Evolutionary conservation across 2,329 filamentous ascomycete genomes (phyloP).

Genomic region (Tolypocladium tropicale): DNA sequence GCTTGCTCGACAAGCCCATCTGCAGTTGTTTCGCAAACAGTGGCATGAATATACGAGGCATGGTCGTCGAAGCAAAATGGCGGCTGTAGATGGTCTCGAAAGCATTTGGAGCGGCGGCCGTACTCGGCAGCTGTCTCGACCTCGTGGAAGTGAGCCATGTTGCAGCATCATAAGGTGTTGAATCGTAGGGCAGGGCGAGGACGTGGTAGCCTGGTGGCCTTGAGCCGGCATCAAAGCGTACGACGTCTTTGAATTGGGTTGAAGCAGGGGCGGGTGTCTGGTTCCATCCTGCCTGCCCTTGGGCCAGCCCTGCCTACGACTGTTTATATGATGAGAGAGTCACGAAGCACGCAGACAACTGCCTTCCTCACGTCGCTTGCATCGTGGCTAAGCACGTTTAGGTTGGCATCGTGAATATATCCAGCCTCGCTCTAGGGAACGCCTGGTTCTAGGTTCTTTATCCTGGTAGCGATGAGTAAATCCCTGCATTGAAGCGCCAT

Average conservation of each 20-base stretch:
- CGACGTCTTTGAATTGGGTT: neutral
- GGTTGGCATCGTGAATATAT: too few relatives aligned
- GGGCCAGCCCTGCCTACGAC: neutral
- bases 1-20: slow-evolving; percentile 13
- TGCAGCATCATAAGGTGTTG: neutral
- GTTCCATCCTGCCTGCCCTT: neutral
- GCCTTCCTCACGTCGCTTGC: too few relatives aligned
- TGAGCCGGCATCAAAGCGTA: neutral
- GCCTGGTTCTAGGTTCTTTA: too few relatives aligned
- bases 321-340: neutral
- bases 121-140: slow-evolving; percentile 13
- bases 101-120: slow-evolving; percentile 15
- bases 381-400: too few relatives aligned
- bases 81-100: slow-evolving; percentile 11
- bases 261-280: neutral
- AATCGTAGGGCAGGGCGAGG: neutral
- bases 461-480: too few relatives aligned
- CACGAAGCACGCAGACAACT: neutral
- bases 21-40: neutral
- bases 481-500: too few relatives aligned
- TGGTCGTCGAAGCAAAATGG: slow-evolving; percentile 17
- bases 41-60: slow-evolving; percentile 9
- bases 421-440: too few relatives aligned
- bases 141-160: neutral
- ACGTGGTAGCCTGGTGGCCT: neutral